phyloP scores from a whole-genome alignment of 2,329 filamentous ascomycete genomes.

The Erysiphe pisi region DNA sequence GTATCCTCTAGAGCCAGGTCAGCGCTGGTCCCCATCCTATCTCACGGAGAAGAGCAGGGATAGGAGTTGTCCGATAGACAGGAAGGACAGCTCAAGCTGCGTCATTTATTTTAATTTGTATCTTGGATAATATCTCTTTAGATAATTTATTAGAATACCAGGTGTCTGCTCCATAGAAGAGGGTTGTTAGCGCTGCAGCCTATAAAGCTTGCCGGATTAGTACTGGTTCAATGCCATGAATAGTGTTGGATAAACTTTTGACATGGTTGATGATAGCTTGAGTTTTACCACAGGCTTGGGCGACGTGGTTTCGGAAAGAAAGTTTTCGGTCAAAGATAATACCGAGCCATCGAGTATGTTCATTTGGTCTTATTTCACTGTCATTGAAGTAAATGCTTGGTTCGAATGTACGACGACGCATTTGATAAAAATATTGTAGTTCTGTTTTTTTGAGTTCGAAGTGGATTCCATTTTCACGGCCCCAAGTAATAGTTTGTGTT shows the following conservation, averaged over 20 bases:
- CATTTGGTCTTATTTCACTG: constrained; percentile 11
- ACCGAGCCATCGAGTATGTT: background rate
- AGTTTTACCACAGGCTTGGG: background rate
- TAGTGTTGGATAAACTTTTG: no score
- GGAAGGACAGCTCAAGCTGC: background rate
- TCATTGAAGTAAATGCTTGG: background rate
- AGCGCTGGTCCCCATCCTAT: no score
- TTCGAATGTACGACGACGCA: background rate
- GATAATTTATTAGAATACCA: background rate
- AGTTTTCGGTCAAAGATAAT: background rate
- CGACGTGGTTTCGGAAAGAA: background rate
- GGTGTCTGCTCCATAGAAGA: background rate
- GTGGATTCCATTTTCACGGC: no score
- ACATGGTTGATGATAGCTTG: background rate
- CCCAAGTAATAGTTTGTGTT: no score
- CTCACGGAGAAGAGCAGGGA: no score
- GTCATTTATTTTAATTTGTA: background rate
- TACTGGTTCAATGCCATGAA: no score
- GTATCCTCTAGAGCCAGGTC: no score
- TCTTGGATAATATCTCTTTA: background rate
- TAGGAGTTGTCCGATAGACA: background rate
- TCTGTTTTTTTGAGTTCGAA: no score
- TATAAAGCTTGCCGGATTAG: no score
- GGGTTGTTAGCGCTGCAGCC: background rate
- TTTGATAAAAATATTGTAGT: no score